Conservation (phyloP, 208 protist species). For the Wallacemonas sp. region DNA sequence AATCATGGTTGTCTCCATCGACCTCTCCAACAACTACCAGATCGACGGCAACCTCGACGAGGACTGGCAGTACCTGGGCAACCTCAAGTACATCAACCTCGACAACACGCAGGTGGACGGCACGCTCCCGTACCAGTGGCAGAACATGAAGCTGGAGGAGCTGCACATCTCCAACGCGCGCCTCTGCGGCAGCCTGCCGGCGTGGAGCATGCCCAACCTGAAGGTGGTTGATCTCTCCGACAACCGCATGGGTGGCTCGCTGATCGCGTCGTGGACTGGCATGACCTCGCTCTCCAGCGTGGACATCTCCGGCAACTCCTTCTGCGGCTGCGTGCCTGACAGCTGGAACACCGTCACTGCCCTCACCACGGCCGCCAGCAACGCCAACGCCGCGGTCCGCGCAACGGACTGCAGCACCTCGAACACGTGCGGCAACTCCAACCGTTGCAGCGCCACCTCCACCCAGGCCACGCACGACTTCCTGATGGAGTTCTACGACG, state of each 20-base stretch:
- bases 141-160: conserved; percentile 6
- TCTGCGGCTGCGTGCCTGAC: conserved; percentile 21
- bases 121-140: conserved; percentile 5
- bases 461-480: background rate
- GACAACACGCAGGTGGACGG: conserved; percentile 7
- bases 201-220: conserved; percentile 12
- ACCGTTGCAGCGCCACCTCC: background rate
- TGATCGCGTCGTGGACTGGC: conserved; percentile 5
- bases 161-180: conserved; percentile 10
- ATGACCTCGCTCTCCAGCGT: conserved; percentile 16
- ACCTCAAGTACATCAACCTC: conserved; percentile 5
- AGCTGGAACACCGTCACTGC: conserved; percentile 4
- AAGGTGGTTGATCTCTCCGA: conserved; percentile 10
- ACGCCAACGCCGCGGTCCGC: background rate
- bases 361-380: background rate
- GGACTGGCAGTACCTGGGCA: conserved; percentile 6
- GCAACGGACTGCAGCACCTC: too few species aligned
- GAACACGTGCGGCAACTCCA: background rate
- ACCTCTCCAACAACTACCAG: conserved; percentile 14
- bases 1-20: conserved; percentile 12
- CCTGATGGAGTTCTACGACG: background rate
- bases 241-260: conserved; percentile 14
- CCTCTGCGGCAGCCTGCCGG: conserved; percentile 13
- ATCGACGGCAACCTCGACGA: background rate
- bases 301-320: conserved; percentile 13